Evolutionary conservation across 169 alveolate genomes (phyloP).

Genomic region (Besnoitia besnoiti): DNA sequence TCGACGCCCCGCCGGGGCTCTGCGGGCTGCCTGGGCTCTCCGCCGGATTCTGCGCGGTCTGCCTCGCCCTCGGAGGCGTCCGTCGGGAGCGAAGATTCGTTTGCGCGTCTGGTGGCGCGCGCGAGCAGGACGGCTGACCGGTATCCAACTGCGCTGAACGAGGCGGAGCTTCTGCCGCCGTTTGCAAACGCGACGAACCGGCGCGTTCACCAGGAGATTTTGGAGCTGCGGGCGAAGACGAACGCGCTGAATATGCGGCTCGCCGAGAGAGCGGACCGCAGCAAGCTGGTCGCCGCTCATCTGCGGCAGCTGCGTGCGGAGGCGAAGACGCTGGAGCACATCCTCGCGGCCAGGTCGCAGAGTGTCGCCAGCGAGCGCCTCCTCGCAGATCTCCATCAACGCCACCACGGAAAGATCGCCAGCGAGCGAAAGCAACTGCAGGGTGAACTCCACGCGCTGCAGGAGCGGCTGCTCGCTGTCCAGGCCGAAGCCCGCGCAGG

Average conservation of each 20-base stretch:
- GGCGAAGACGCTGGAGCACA: slow-evolving; percentile 87
- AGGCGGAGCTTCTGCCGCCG: slow-evolving; percentile 58
- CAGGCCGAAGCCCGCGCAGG: slow-evolving; percentile 89
- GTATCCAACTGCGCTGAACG: too few relatives aligned
- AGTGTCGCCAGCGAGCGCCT: slow-evolving; percentile 91
- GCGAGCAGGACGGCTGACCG: too few relatives aligned
- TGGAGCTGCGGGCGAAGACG: slow-evolving; percentile 1
- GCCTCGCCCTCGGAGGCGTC: too few relatives aligned
- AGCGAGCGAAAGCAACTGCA: slow-evolving; percentile 85
- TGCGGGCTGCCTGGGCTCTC: too few relatives aligned
- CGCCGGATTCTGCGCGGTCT: too few relatives aligned
- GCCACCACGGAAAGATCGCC: slow-evolving; percentile 85
- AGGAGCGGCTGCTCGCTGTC: slow-evolving; percentile 77
- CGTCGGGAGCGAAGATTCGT: too few relatives aligned
- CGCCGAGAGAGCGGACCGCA: slow-evolving; percentile 57
- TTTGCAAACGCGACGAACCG: slow-evolving; percentile 60
- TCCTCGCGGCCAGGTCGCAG: slow-evolving; percentile 86
- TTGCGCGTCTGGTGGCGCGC: too few relatives aligned
- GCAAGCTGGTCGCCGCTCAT: slow-evolving; percentile 47
- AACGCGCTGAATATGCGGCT: slow-evolving; percentile 31
- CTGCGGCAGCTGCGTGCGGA: slow-evolving; percentile 83
- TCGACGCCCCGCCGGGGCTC: too few relatives aligned
- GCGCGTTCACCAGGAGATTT: slow-evolving; percentile 29
- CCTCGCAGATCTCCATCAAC: slow-evolving; percentile 81
- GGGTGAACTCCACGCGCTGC: slow-evolving; percentile 78